phyloP scores from a whole-genome alignment of 768 basidiomycete genomes.

The Amanita phalloides region DNA sequence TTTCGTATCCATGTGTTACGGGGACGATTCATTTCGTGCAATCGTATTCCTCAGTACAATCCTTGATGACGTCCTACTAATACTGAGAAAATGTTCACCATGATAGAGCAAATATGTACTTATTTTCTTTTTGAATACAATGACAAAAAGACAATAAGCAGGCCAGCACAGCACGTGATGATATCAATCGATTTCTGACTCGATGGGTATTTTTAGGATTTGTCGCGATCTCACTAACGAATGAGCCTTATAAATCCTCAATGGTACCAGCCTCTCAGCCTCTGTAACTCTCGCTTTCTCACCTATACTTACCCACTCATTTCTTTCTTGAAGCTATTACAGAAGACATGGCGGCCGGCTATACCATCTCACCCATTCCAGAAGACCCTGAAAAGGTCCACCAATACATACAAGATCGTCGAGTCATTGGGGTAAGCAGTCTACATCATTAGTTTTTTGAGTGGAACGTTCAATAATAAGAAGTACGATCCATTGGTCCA shows the following conservation, averaged over 20 bases:
- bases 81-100: too few relatives aligned
- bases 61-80: too few relatives aligned
- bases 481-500: conserved; percentile 96
- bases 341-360: conserved; percentile 26
- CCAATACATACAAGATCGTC: conserved; percentile 71
- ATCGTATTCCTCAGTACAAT: too few relatives aligned
- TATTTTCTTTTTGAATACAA: too few relatives aligned
- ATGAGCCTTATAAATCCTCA: conserved; percentile 24
- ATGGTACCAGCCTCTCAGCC: conserved; percentile 19
- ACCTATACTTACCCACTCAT: conserved; percentile 8
- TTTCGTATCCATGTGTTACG: too few relatives aligned
- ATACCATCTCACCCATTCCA: conserved; percentile 52
- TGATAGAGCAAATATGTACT: too few relatives aligned
- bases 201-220: neutral
- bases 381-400: conserved; percentile 54
- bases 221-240: neutral
- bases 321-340: conserved; percentile 24
- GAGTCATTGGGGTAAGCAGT: conserved; percentile 61
- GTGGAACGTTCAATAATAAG: conserved; percentile 5
- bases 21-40: too few relatives aligned
- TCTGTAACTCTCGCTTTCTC: conserved; percentile 19
- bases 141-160: too few relatives aligned
- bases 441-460: neutral
- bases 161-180: neutral
- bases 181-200: neutral